phyloP scores from a whole-genome alignment of 179 eudicot species.

The Vitellaria paradoxa region DNA sequence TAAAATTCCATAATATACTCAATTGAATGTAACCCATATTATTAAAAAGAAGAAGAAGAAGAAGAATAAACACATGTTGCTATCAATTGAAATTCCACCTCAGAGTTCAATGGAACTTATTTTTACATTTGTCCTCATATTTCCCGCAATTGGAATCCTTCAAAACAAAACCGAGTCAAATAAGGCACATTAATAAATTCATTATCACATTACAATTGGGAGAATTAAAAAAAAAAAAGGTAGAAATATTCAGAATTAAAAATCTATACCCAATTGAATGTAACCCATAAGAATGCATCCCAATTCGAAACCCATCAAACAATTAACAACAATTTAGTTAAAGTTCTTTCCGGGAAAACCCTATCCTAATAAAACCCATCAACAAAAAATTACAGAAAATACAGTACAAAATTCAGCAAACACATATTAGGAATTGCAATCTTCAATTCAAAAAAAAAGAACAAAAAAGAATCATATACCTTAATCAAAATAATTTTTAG shows the following conservation, averaged over 20 bases:
- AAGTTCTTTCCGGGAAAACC: not conserved
- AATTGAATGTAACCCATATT: too few relatives aligned
- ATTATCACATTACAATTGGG: not conserved
- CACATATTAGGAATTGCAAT: not conserved
- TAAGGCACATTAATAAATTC: not conserved
- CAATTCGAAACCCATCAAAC: not conserved
- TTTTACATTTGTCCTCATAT: not conserved
- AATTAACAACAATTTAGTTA: not conserved
- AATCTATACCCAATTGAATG: not conserved
- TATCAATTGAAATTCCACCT: not conserved
- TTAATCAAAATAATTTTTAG: too few relatives aligned
- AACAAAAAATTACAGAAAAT: not conserved
- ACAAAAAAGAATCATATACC: too few relatives aligned
- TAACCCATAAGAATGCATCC: too few relatives aligned
- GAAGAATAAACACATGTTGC: not conserved
- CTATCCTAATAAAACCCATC: not conserved
- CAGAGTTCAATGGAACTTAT: not conserved
- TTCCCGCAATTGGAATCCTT: not conserved
- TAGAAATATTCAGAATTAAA: too few relatives aligned
- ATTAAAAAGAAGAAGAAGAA: too few relatives aligned
- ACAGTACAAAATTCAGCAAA: not conserved
- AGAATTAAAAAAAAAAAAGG: too few relatives aligned
- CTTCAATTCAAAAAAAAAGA: not conserved
- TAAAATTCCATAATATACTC: not conserved
- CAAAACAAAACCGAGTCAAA: not conserved